These are phyloP conservation scores for Pythium coloratum DNA, from an alignment of 352 stramenopile genomes.

Conservation along the genomic window DNA sequence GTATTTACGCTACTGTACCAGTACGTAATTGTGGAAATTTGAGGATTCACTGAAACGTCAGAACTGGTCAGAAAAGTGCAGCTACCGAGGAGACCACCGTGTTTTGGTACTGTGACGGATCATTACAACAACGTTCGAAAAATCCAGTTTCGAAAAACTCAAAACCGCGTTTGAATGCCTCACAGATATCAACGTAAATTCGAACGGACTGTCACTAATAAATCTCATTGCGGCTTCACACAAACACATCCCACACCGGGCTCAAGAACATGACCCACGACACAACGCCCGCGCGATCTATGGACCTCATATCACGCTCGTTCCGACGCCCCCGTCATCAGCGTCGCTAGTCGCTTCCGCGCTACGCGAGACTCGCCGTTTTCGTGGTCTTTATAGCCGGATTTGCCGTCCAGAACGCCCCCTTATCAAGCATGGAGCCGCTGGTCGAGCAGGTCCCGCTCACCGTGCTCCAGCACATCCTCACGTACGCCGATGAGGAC, in stretches of 20 bases:
- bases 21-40: not conserved
- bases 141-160: not conserved
- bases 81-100: no score
- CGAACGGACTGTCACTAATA: not conserved
- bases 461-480: constrained; percentile 6
- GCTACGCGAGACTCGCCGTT: not conserved
- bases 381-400: not conserved
- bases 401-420: not conserved
- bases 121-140: not conserved
- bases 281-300: not conserved
- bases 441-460: not conserved
- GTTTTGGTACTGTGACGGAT: no score
- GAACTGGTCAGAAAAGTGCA: no score
- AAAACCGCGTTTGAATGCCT: not conserved
- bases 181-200: not conserved
- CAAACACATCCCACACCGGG: not conserved
- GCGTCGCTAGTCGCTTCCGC: not conserved
- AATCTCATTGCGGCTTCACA: not conserved
- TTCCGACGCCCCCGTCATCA: not conserved
- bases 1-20: not conserved
- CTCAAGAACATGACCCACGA: no score
- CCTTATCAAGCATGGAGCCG: not conserved
- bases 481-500: constrained; percentile 10
- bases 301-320: not conserved
- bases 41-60: not conserved